These are phyloP conservation scores for Imleria badia DNA, from an alignment of 768 basidiomycete genomes.

Conservation along the genomic window DNA sequence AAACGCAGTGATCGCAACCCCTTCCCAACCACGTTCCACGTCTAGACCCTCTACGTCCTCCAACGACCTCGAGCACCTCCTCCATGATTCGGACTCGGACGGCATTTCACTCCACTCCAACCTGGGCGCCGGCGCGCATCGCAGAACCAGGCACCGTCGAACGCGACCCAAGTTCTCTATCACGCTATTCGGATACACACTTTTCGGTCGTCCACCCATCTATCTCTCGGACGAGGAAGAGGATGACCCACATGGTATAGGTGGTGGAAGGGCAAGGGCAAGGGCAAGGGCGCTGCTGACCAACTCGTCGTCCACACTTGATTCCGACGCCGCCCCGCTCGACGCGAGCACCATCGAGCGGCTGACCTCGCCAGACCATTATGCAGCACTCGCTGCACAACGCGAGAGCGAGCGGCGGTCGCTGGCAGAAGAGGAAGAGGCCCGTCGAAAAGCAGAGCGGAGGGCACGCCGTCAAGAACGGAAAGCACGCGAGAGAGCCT, in stretches of 20 bases:
- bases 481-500: slow-evolving; percentile 42
- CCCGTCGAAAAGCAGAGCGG: slow-evolving; percentile 47
- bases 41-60: slow-evolving; percentile 16
- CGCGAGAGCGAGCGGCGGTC: slow-evolving; percentile 28
- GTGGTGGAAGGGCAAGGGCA: neutral
- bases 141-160: slow-evolving; percentile 35
- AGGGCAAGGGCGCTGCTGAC: slow-evolving; percentile 26
- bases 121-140: slow-evolving; percentile 36
- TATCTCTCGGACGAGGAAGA: slow-evolving; percentile 60
- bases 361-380: slow-evolving; percentile 44
- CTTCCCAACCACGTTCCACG: slow-evolving; percentile 25
- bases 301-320: slow-evolving; percentile 48
- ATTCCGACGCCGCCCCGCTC: slow-evolving; percentile 69
- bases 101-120: slow-evolving; percentile 69
- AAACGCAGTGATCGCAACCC: slow-evolving; percentile 2
- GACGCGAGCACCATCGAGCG: slow-evolving; percentile 56
- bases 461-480: slow-evolving; percentile 45
- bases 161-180: slow-evolving; percentile 40
- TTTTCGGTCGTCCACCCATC: slow-evolving; percentile 65
- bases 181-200: slow-evolving; percentile 62
- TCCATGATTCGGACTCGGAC: slow-evolving; percentile 53
- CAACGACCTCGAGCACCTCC: slow-evolving; percentile 50
- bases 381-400: slow-evolving; percentile 29
- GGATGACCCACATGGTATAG: slow-evolving; percentile 23
- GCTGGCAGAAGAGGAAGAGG: slow-evolving; percentile 39